Conservation (phyloP, 805 yeast species). For the Starmerella kuoi region DNA sequence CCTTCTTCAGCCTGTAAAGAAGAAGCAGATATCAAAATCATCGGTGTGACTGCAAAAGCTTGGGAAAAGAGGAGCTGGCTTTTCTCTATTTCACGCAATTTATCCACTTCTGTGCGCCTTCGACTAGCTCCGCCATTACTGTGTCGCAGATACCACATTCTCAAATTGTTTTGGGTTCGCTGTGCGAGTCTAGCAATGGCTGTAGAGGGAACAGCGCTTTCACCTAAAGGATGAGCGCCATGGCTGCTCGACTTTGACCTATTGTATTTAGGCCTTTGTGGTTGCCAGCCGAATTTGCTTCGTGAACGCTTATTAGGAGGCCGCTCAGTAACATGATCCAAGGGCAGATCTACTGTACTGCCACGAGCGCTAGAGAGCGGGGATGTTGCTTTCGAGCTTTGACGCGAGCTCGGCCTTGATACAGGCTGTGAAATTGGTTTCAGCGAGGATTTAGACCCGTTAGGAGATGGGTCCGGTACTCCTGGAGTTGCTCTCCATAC, state of each 20-base stretch:
- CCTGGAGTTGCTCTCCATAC: background rate
- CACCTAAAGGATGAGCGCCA: background rate
- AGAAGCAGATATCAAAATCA: conserved; percentile 55
- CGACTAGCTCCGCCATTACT: conserved; percentile 3
- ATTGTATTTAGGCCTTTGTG: conserved; percentile 5
- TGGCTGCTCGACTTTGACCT: conserved; percentile 5
- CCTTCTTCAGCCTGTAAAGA: conserved; percentile 60
- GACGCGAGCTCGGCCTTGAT: background rate
- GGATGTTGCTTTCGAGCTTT: no score
- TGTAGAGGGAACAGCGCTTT: conserved; percentile 6
- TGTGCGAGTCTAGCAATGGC: conserved; percentile 17
- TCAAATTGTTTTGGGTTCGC: conserved; percentile 18
- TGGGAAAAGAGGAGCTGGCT: conserved; percentile 32
- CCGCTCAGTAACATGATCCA: conserved; percentile 3
- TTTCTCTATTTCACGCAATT: conserved; percentile 18
- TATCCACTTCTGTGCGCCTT: conserved; percentile 19
- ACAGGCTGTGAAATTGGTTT: background rate
- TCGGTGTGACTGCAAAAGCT: conserved; percentile 56
- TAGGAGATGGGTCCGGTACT: background rate
- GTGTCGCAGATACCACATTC: conserved; percentile 16
- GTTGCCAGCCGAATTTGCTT: conserved; percentile 1
- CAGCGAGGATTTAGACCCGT: background rate
- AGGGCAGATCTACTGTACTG: background rate
- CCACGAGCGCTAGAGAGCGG: conserved; percentile 1
- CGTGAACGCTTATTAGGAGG: conserved; percentile 6